A percentile compares a stretch with the other conserved stretches of the same genome.
phyloP scores from a whole-genome alignment of 495 filamentous ascomycete species.

The Cladorrhinum samala region DNA sequence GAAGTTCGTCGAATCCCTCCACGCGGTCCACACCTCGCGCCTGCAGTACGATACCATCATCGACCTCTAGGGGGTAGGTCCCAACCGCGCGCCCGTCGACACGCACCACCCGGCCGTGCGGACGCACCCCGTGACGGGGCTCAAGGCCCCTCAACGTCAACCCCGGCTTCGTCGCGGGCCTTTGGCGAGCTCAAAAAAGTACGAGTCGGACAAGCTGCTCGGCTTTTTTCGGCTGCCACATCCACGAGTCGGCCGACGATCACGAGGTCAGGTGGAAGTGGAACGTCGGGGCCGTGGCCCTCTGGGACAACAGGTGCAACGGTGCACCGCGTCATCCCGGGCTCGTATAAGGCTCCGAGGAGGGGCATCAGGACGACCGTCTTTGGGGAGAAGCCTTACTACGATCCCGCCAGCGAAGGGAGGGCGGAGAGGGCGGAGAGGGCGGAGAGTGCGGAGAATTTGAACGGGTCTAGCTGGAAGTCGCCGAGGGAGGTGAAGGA shows the following conservation, averaged over 20 bases:
- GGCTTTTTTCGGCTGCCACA: background rate
- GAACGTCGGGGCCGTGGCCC: background rate
- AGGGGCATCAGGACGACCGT: background rate
- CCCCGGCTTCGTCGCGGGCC: constrained; percentile 43
- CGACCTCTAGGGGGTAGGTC: constrained; percentile 43
- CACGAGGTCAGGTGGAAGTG: background rate
- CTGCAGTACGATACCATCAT: constrained; percentile 42
- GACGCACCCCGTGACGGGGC: constrained; percentile 49
- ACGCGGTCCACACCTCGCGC: constrained; percentile 46
- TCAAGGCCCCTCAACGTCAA: constrained; percentile 50
- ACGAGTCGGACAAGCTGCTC: constrained; percentile 48
- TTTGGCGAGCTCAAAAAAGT: constrained; percentile 50
- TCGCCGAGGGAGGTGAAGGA: no score
- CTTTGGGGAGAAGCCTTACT: background rate
- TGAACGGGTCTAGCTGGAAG: no score
- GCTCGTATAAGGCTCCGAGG: background rate
- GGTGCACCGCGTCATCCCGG: background rate
- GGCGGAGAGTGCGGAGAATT: background rate
- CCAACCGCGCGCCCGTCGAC: constrained; percentile 46
- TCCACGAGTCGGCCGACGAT: background rate
- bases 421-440: background rate
- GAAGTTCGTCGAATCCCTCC: constrained; percentile 42
- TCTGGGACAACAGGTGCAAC: background rate
- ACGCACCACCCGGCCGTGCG: constrained; percentile 50
- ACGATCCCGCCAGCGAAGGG: background rate